Percentiles rank a stretch among this genome's conserved stretches.
Conservation (phyloP, 2,329 filamentous ascomycete species). For the Elsinoe fawcettii region DNA sequence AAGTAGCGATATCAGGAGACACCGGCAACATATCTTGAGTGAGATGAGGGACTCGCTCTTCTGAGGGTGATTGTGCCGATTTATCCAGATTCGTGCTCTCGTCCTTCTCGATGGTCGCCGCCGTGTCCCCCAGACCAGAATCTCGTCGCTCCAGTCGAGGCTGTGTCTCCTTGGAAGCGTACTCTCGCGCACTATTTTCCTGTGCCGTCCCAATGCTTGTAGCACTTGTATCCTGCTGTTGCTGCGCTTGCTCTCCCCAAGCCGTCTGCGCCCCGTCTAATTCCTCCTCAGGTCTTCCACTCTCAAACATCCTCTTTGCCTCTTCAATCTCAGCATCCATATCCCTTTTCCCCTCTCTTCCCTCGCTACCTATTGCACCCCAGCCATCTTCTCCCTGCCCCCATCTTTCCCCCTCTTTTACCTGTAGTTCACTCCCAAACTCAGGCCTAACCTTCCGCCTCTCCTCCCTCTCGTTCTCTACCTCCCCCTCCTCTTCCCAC, state of each 20-base stretch:
- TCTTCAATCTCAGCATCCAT: neutral
- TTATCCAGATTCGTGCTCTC: neutral
- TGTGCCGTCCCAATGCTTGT: neutral
- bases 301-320: neutral
- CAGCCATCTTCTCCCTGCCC: neutral
- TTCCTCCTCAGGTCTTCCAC: neutral
- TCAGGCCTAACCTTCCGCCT: neutral
- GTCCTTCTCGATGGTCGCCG: neutral
- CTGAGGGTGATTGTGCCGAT: neutral
- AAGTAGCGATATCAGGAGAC: too few species aligned
- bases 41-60: too few species aligned
- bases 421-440: neutral
- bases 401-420: neutral
- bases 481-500: constrained; percentile 2
- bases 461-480: neutral
- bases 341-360: neutral
- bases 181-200: neutral
- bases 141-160: neutral
- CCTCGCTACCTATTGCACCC: neutral
- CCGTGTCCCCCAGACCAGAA: neutral
- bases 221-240: too few species aligned
- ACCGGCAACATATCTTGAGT: too few species aligned
- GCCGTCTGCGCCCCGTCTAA: neutral
- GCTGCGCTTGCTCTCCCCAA: neutral
- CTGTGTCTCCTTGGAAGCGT: neutral